Evolutionary conservation across 495 filamentous ascomycete species (phyloP).

Genomic region (Aspergillus affinis): DNA sequence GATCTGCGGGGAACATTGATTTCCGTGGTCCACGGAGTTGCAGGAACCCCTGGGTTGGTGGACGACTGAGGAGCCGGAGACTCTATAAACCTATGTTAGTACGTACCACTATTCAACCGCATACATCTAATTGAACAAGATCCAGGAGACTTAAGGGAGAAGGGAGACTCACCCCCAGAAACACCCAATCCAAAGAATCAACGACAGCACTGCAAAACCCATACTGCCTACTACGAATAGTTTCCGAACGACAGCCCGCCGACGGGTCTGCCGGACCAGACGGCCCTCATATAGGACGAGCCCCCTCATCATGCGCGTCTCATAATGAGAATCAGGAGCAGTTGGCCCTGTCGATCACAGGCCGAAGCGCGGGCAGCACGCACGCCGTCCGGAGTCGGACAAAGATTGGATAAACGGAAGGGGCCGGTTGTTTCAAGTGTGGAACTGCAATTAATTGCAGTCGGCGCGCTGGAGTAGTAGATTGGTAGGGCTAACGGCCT

Average conservation of each 20-base stretch:
- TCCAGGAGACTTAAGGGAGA: background rate
- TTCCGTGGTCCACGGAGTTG: constrained; percentile 61
- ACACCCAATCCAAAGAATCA: background rate
- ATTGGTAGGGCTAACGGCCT: background rate
- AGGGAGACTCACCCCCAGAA: constrained; percentile 12
- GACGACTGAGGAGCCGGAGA: constrained; percentile 8
- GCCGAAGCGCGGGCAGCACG: background rate
- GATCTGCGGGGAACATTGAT: constrained; percentile 56
- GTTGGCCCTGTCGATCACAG: background rate
- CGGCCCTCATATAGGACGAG: constrained; percentile 16
- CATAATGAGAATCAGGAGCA: background rate
- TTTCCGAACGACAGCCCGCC: background rate
- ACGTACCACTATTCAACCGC: background rate
- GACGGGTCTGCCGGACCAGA: constrained; percentile 1
- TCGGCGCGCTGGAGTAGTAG: too few species aligned
- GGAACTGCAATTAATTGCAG: background rate
- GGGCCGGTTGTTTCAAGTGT: background rate
- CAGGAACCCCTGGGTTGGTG: constrained; percentile 35
- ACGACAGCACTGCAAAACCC: background rate
- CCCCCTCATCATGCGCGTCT: constrained; percentile 11
- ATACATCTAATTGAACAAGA: background rate
- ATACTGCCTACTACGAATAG: constrained; percentile 5
- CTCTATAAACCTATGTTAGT: constrained; percentile 8
- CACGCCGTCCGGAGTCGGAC: constrained; percentile 1
- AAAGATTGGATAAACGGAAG: background rate